phyloP scores from a whole-genome alignment of 371 early-diverging fungal species.

The Mortierella sp. region DNA sequence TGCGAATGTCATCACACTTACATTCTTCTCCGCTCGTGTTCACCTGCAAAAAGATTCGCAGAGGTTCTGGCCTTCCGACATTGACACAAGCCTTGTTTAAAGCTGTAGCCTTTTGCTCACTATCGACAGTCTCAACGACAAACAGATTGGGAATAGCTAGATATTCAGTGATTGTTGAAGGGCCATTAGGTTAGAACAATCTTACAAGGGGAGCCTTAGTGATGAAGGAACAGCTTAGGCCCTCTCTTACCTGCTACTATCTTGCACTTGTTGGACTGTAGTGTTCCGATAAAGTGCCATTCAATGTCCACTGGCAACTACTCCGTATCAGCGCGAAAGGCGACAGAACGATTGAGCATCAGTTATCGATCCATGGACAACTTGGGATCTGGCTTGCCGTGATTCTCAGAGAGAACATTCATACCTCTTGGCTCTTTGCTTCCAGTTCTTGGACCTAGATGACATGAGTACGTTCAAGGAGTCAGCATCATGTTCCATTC shows the following conservation, averaged over 20 bases:
- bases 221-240: too few species aligned
- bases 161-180: too few species aligned
- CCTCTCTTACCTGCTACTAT: slow-evolving; percentile 73
- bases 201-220: too few species aligned
- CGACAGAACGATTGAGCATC: not conserved
- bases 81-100: slow-evolving; percentile 77
- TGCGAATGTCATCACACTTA: slow-evolving; percentile 42
- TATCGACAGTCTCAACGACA: slow-evolving; percentile 92
- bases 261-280: slow-evolving; percentile 97
- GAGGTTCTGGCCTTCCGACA: slow-evolving; percentile 60
- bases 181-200: too few species aligned
- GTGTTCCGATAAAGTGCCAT: slow-evolving; percentile 97
- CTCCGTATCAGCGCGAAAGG: too few species aligned
- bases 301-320: slow-evolving; percentile 79
- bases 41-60: slow-evolving; percentile 90
- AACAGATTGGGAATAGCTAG: slow-evolving; percentile 86
- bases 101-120: slow-evolving; percentile 80
- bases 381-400: too few species aligned
- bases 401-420: not conserved
- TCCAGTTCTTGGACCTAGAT: slow-evolving; percentile 88
- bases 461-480: too few species aligned
- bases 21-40: slow-evolving; percentile 94
- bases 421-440: slow-evolving; percentile 85
- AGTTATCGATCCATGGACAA: too few species aligned
- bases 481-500: too few species aligned